These are phyloP conservation scores for Bruguiera parviflora DNA, from an alignment of 345 rosid species.

Conservation along the genomic window DNA sequence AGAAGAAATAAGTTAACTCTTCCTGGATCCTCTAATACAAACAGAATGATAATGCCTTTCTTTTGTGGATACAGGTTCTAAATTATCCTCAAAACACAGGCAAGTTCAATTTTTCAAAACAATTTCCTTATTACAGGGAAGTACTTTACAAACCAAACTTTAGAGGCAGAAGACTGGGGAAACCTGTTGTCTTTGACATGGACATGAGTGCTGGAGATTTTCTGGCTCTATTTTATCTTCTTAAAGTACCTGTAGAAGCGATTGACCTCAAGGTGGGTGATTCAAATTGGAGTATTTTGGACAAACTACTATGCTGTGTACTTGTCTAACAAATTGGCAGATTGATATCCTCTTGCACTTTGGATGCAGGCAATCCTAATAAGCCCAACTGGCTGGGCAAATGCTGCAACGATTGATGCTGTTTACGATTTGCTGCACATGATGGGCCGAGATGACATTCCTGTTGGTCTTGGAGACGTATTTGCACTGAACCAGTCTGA, in stretches of 20 bases:
- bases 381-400: constrained; percentile 93
- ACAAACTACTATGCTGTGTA: not conserved
- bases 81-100: constrained; percentile 57
- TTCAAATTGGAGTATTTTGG: not conserved
- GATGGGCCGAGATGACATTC: constrained; percentile 99
- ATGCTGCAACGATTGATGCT: constrained; percentile 81
- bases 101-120: constrained; percentile 64
- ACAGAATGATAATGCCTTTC: not conserved
- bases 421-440: constrained; percentile 86
- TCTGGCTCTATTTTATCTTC: constrained; percentile 72
- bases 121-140: constrained; percentile 70
- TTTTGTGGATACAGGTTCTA: constrained; percentile 46
- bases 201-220: constrained; percentile 98
- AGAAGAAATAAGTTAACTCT: no score
- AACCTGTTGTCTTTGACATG: constrained; percentile 83
- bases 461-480: constrained; percentile 70
- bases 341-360: not conserved
- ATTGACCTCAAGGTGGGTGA: constrained; percentile 63
- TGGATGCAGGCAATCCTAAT: constrained; percentile 67
- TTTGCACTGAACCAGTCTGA: constrained; percentile 72
- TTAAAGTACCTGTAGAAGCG: constrained; percentile 67
- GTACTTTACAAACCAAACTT: constrained; percentile 55
- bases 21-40: not conserved
- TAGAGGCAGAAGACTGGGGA: constrained; percentile 47
- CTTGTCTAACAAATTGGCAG: no score